A percentile compares a stretch with the other conserved stretches of the same genome.
These are phyloP conservation scores for Phytophthora syringae DNA, from an alignment of 352 stramenopile genomes.

Conservation along the genomic window DNA sequence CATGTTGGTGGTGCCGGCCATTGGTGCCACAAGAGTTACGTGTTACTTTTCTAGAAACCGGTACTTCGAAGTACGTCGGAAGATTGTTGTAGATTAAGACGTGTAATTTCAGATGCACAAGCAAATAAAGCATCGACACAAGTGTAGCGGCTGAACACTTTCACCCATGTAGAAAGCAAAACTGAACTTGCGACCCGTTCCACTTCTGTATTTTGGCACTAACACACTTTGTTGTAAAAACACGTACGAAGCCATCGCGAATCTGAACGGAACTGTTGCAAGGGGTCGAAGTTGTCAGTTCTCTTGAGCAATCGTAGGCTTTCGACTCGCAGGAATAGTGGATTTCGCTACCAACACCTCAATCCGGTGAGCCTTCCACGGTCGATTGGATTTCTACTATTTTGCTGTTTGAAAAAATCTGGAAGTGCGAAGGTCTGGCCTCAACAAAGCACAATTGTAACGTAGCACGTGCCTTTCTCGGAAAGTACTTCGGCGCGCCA, in stretches of 20 bases:
- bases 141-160: conserved; percentile 7
- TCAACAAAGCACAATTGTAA: neutral
- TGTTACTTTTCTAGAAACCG: neutral
- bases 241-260: too few relatives aligned
- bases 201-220: conserved; percentile 2
- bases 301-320: neutral
- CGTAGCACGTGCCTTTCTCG: conserved; percentile 1
- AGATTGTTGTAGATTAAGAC: too few relatives aligned
- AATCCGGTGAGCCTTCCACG: neutral
- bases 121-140: neutral
- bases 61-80: neutral
- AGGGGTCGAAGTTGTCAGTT: neutral
- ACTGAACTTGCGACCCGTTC: conserved; percentile 6
- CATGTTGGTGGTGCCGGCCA: neutral
- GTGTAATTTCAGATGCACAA: too few relatives aligned
- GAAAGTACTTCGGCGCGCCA: too few relatives aligned
- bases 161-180: conserved; percentile 8
- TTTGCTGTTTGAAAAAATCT: neutral
- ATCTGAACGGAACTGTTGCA: neutral
- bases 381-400: neutral
- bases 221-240: neutral
- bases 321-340: neutral
- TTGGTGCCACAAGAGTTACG: neutral
- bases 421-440: too few relatives aligned
- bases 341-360: neutral